Conservation (phyloP, 2,329 filamentous ascomycete species). For the Neurospora crassa region DNA sequence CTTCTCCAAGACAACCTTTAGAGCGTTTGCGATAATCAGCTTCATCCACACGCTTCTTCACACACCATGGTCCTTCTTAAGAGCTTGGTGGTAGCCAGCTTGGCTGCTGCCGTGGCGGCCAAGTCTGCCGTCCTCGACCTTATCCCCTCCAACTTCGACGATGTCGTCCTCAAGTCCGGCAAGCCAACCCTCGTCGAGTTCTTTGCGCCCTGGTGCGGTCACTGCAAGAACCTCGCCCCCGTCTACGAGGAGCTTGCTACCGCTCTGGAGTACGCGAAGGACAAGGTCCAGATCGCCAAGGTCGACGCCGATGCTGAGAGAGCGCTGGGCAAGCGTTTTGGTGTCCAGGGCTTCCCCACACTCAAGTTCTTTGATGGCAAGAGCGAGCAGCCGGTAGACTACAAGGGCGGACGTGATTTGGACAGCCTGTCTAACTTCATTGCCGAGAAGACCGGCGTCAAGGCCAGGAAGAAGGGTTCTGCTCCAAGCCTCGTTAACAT, state of each 20-base stretch:
- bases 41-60: slow-evolving; percentile 7
- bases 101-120: slow-evolving; percentile 49
- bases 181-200: slow-evolving; percentile 97
- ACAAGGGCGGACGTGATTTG: slow-evolving; percentile 77
- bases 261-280: slow-evolving; percentile 60
- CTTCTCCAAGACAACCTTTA: background rate
- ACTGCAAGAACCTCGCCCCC: slow-evolving; percentile 96
- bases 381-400: slow-evolving; percentile 75
- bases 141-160: slow-evolving; percentile 83
- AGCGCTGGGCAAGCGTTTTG: slow-evolving; percentile 73
- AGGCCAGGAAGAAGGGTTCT: slow-evolving; percentile 66
- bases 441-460: slow-evolving; percentile 75
- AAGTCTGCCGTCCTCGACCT: slow-evolving; percentile 85
- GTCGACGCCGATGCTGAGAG: slow-evolving; percentile 91
- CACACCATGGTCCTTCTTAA: slow-evolving; percentile 47
- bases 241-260: slow-evolving; percentile 84
- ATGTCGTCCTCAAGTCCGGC: slow-evolving; percentile 77
- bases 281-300: slow-evolving; percentile 80
- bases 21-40: background rate
- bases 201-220: slow-evolving; percentile 97
- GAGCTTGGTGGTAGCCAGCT: slow-evolving; percentile 48
- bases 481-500: slow-evolving; percentile 67
- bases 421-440: slow-evolving; percentile 78
- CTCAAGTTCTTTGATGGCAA: slow-evolving; percentile 98
- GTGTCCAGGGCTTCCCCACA: slow-evolving; percentile 90